These are phyloP conservation scores for Naematelia encephala DNA, from an alignment of 768 basidiomycete species.

Conservation along the genomic window DNA sequence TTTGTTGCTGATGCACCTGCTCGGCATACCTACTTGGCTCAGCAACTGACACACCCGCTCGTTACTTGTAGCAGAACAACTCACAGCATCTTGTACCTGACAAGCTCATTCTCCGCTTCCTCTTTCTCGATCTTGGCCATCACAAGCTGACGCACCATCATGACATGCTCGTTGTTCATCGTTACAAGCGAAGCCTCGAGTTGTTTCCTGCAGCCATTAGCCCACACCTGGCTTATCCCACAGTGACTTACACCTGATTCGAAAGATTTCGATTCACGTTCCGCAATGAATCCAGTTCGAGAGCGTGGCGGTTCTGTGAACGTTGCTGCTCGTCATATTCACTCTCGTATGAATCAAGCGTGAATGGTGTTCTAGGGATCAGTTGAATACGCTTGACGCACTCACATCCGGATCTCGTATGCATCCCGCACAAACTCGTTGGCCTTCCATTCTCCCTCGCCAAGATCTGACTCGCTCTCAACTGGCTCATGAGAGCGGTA, in stretches of 20 bases:
- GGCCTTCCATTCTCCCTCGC: constrained; percentile 58
- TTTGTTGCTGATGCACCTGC: constrained; percentile 72
- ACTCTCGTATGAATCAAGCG: constrained; percentile 83
- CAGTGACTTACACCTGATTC: constrained; percentile 67
- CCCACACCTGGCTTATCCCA: background rate
- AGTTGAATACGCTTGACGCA: background rate
- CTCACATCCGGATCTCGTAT: constrained; percentile 67
- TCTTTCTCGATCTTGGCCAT: constrained; percentile 83
- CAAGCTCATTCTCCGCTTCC: constrained; percentile 88
- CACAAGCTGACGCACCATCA: constrained; percentile 69
- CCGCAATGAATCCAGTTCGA: constrained; percentile 77
- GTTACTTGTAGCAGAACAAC: too few relatives aligned
- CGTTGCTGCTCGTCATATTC: constrained; percentile 82
- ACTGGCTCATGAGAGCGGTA: constrained; percentile 58
- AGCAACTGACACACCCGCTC: background rate
- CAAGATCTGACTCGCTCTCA: constrained; percentile 9
- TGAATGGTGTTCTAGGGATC: constrained; percentile 69
- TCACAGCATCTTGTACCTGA: constrained; percentile 87
- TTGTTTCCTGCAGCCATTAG: constrained; percentile 60
- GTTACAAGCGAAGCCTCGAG: constrained; percentile 69
- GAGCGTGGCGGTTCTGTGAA: constrained; percentile 73
- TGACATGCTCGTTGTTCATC: constrained; percentile 50
- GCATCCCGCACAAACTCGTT: constrained; percentile 86
- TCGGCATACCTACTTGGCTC: constrained; percentile 59
- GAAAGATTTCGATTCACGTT: constrained; percentile 72